Evolutionary conservation across 257 asterid species (phyloP).

Genomic region (Ilex asprella): DNA sequence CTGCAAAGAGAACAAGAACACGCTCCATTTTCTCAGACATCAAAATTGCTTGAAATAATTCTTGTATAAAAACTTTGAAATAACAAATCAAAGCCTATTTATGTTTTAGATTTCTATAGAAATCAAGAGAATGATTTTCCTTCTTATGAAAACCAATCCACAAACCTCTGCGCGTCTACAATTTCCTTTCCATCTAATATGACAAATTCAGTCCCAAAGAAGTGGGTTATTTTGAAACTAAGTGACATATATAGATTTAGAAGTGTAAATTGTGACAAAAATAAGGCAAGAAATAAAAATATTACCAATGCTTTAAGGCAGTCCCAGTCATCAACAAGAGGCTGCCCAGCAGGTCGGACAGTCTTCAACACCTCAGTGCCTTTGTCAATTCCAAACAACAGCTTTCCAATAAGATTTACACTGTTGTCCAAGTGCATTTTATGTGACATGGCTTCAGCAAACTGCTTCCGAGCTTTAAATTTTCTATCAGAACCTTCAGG

Average conservation of each 20-base stretch:
- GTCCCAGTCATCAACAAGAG: slow-evolving; percentile 83
- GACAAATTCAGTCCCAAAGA: background rate
- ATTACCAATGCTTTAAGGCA: slow-evolving; percentile 88
- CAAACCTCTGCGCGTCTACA: too few species aligned
- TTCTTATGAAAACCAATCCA: too few species aligned
- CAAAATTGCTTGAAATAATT: too few species aligned
- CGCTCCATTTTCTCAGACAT: background rate
- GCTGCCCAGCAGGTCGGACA: slow-evolving; percentile 65
- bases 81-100: background rate
- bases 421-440: slow-evolving; percentile 74
- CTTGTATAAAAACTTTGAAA: too few species aligned
- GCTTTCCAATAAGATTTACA: slow-evolving; percentile 61
- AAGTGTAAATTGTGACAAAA: background rate
- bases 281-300: background rate
- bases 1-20: slow-evolving; percentile 21
- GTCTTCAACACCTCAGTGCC: slow-evolving; percentile 53
- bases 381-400: slow-evolving; percentile 67
- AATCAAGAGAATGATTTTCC: too few species aligned
- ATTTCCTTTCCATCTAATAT: too few species aligned
- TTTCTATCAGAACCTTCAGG: slow-evolving; percentile 70
- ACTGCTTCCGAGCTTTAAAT: slow-evolving; percentile 77
- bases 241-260: background rate
- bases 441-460: slow-evolving; percentile 75
- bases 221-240: background rate
- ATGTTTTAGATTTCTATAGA: too few species aligned